Base-by-base conservation (phyloP, 208 protist species). In the Leishmania mexicana region DNA sequence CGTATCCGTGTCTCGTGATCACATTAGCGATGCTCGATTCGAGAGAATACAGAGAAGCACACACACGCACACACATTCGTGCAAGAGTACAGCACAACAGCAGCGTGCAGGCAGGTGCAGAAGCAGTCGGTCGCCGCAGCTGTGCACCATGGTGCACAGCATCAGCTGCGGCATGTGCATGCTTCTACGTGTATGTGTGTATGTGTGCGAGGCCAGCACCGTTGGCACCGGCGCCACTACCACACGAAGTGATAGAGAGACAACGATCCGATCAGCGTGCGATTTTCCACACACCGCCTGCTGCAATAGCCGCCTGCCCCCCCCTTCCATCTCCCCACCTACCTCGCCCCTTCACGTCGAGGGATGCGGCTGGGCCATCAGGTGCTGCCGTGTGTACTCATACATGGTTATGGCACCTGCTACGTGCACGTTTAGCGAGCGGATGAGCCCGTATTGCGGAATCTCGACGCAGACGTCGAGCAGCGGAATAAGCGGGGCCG, bases 401-500 rank as follows among this genome's bases (percentile, higher is more conserved):
- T 96, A 98, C 88, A 98, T 96, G 60, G 89, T 86, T 38, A 98
- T 90, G 21, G 94, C 92, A 45, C 93, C 95, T 17, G 94, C 96
- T 5, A 98, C 96, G 83, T 98, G 96, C 58, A 98, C 96, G 78
- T 98, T 98, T 31, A 98, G 85, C 6, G 93, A 98, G 64, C 95
- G 93, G 53, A 98, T 97, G 1, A 98, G 81, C 17, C 96, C 96
- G 75, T 94, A 97, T 85, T 98, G 96, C 57, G 96, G 95, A 57
- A 98, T 97, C 84, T 98, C 95, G 3, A 98, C 92, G 82, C 94
- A 98, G 17, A 93, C 88, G 82, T 98, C 96, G 28, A 98, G 80
- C 51, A 95, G 28, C 21, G 90, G 89, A 10, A 98, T 82, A 15
- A 97, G 78, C 58, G 92, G 83, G 35, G 93, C 93, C 42, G 96